Percentiles rank a stretch among this genome's conserved stretches.
Conservation (phyloP, 257 asterid genomes). For the Pogostemon cablin region DNA sequence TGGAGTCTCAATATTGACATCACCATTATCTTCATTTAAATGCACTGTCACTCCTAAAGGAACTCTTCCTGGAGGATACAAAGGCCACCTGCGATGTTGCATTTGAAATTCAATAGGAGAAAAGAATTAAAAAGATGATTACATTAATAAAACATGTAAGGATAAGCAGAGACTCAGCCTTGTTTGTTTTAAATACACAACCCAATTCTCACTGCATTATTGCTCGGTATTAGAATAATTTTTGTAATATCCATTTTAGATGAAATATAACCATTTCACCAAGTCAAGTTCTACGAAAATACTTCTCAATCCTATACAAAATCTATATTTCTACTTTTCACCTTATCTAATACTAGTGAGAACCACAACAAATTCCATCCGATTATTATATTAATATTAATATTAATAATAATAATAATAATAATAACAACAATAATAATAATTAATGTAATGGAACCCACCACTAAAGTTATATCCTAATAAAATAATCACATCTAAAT, state of each 20-base stretch:
- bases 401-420: neutral
- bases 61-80: slow-evolving; percentile 99
- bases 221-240: neutral
- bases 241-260: neutral
- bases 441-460: neutral
- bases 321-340: neutral
- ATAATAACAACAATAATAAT: neutral
- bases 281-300: neutral
- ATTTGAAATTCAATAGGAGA: slow-evolving; percentile 24
- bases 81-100: slow-evolving; percentile 75
- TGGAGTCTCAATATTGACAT: slow-evolving; percentile 88
- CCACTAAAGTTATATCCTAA: neutral
- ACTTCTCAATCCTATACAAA: neutral
- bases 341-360: neutral
- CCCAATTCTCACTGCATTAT: neutral
- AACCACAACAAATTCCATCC: neutral
- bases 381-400: neutral
- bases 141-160: neutral
- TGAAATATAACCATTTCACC: neutral
- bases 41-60: slow-evolving; percentile 97
- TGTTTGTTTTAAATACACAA: neutral
- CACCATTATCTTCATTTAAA: slow-evolving; percentile 97
- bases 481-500: neutral
- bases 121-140: slow-evolving; percentile 19
- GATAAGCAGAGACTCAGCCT: neutral